Conservation (phyloP, 768 basidiomycete genomes). For the Agaricus subrufescens region DNA sequence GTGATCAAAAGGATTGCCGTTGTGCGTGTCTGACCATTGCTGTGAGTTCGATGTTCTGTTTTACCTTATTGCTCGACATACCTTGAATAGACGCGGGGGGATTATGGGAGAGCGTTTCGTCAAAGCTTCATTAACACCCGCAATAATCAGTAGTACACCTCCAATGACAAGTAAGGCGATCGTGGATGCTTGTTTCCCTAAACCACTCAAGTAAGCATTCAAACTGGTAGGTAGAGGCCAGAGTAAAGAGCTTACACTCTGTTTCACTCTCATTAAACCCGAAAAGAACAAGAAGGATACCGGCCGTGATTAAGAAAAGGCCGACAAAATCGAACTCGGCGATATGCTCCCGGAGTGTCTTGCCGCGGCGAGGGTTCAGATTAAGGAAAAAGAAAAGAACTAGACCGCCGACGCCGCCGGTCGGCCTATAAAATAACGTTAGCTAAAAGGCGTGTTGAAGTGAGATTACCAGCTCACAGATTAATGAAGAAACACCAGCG, state of each 20-base stretch:
- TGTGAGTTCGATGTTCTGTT: background rate
- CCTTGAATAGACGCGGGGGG: conserved; percentile 72
- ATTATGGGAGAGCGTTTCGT: conserved; percentile 68
- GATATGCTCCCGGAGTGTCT: conserved; percentile 53
- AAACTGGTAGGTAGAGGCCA: background rate
- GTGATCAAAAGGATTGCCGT: conserved; percentile 56
- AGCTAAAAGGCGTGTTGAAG: background rate
- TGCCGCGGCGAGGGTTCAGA: conserved; percentile 68
- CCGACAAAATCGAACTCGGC: conserved; percentile 71
- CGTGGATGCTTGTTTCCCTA: conserved; percentile 57
- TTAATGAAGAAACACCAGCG: conserved; percentile 85
- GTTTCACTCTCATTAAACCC: conserved; percentile 72
- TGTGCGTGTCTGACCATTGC: conserved; percentile 55
- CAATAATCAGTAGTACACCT: conserved; percentile 42
- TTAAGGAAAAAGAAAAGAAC: conserved; percentile 73
- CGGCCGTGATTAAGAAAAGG: conserved; percentile 53
- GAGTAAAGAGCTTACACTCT: conserved; percentile 42
- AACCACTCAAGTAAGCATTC: background rate
- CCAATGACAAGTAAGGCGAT: conserved; percentile 64
- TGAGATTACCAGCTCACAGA: conserved; percentile 36
- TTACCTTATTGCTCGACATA: conserved; percentile 13
- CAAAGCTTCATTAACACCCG: conserved; percentile 51
- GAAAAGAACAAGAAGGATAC: conserved; percentile 63
- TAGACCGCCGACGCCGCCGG: conserved; percentile 58
- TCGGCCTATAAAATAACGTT: conserved; percentile 43